Base-by-base conservation (phyloP, 169 alveolate genomes). In the Pseudocohnilembus persalinus region DNA sequence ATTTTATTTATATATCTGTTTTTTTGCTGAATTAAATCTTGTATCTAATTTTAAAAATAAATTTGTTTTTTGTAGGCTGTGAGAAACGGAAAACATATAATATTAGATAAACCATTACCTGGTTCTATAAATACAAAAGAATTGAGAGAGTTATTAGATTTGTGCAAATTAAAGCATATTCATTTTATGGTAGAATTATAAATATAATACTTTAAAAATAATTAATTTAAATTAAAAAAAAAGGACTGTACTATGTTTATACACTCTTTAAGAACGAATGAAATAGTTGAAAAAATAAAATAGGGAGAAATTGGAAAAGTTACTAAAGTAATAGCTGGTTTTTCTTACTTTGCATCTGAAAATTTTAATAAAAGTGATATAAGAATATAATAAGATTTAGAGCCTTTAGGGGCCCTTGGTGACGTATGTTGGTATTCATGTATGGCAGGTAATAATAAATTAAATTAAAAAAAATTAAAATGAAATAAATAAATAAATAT, bases 21-120 rank as follows among this genome's bases (percentile, higher is more conserved):
- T n/a, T n/a, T n/a, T n/a, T n/a, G n/a, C n/a, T n/a, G n/a, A n/a
- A n/a, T n/a, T n/a, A n/a, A n/a, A n/a, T n/a, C n/a, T n/a, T n/a
- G n/a, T n/a, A n/a, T n/a, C n/a, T n/a, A n/a, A n/a, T n/a, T n/a
- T n/a, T n/a, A n/a, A n/a, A n/a, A n/a, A n/a, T n/a, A n/a, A n/a
- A n/a, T n/a, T n/a, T 49, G 68, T 49, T 11, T 49, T 49, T 49
- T 49, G 20, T 49, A 49, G 68, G 20, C 26, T 49, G 73, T 88
- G 0, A 83, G 84, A 73, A 77, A 81, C 16, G 89, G 89, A 33
- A 89, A 89, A 77, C 93, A 89, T 82, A 89, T 89, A 0, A 72
- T 89, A 11, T 82, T 88, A 0, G 93, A 89, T 77, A 89, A 89
- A 65, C 93, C 93, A 24, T 82, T 85, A 11, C 88, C 85, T 29